Evolutionary conservation across 2,329 filamentous ascomycete species (phyloP).

Genomic region (Aspergillus thermomutatus): DNA sequence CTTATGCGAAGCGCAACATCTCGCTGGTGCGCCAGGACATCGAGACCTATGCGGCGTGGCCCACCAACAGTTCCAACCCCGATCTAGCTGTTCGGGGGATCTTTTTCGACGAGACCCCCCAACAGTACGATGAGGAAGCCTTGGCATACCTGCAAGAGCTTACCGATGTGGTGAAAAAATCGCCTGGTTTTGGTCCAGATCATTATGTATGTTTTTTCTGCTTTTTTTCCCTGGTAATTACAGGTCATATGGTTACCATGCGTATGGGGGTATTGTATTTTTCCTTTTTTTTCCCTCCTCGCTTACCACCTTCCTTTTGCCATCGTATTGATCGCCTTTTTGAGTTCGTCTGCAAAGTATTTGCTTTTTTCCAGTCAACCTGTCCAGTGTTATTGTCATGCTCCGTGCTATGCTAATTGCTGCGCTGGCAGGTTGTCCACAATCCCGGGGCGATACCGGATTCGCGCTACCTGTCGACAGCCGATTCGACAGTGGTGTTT

Average conservation of each 20-base stretch:
- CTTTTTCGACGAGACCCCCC: conserved; percentile 50
- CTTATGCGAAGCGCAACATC: conserved; percentile 44
- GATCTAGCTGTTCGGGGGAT: conserved; percentile 45
- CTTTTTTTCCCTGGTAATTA: too few species aligned
- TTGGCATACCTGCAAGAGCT: conserved; percentile 34
- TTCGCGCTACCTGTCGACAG: conserved; percentile 37
- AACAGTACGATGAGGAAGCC: conserved; percentile 30
- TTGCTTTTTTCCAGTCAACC: too few species aligned
- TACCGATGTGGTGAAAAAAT: conserved; percentile 29
- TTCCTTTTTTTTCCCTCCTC: background rate
- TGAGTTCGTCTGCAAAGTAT: background rate
- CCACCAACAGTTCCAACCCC: conserved; percentile 30
- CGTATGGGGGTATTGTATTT: conserved; percentile 5
- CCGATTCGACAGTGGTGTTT: conserved; percentile 47
- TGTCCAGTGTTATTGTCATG: too few species aligned
- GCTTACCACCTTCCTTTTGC: background rate
- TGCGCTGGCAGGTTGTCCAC: conserved; percentile 42
- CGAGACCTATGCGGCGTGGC: conserved; percentile 45
- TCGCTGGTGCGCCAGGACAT: conserved; percentile 43
- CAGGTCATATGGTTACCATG: too few species aligned
- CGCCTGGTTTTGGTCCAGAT: conserved; percentile 32
- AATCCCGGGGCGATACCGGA: conserved; percentile 47
- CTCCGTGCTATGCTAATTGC: conserved; percentile 17
- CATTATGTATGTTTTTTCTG: conserved; percentile 35
- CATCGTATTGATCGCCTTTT: background rate